A percentile compares a stretch with the other conserved stretches of the same genome.
Conservation (phyloP, 495 filamentous ascomycete genomes). For the Lindgomyces ingoldianus region DNA sequence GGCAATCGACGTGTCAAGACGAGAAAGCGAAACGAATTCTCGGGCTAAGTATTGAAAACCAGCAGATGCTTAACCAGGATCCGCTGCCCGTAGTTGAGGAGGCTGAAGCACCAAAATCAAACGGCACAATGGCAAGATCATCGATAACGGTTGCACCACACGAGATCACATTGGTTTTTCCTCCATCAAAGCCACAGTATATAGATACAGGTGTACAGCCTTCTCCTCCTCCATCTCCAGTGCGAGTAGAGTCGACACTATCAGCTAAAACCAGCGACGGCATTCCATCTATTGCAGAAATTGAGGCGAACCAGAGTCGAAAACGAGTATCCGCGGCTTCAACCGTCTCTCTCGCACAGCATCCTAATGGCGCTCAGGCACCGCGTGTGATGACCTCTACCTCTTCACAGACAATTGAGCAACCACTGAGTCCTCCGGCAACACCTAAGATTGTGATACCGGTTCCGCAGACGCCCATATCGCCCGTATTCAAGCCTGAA, state of each 20-base stretch:
- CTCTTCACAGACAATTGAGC: constrained; percentile 69
- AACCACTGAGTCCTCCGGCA: constrained; percentile 67
- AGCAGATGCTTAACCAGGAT: constrained; percentile 17
- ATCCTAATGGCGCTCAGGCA: constrained; percentile 14
- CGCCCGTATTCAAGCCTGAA: constrained; percentile 32
- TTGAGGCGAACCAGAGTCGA: constrained; percentile 70
- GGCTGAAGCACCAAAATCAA: constrained; percentile 14
- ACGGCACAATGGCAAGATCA: constrained; percentile 7
- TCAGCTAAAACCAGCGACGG: constrained; percentile 11
- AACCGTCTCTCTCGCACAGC: constrained; percentile 39
- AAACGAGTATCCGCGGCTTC: constrained; percentile 58
- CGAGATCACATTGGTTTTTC: constrained; percentile 25
- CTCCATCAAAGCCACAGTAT: constrained; percentile 49
- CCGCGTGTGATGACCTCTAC: constrained; percentile 64
- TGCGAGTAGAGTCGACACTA: constrained; percentile 34
- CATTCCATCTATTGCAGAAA: constrained; percentile 53
- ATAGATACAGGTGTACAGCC: constrained; percentile 77
- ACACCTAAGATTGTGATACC: constrained; percentile 54
- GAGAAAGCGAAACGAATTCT: constrained; percentile 50
- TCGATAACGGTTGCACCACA: constrained; percentile 9
- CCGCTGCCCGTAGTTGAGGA: constrained; percentile 7
- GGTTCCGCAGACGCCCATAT: constrained; percentile 39
- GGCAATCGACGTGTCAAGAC: constrained; percentile 40
- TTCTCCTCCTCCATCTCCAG: constrained; percentile 76
- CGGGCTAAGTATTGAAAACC: constrained; percentile 37